Evolutionary conservation across 805 yeast species (phyloP).

Genomic region (Candida nonsorbophila): DNA sequence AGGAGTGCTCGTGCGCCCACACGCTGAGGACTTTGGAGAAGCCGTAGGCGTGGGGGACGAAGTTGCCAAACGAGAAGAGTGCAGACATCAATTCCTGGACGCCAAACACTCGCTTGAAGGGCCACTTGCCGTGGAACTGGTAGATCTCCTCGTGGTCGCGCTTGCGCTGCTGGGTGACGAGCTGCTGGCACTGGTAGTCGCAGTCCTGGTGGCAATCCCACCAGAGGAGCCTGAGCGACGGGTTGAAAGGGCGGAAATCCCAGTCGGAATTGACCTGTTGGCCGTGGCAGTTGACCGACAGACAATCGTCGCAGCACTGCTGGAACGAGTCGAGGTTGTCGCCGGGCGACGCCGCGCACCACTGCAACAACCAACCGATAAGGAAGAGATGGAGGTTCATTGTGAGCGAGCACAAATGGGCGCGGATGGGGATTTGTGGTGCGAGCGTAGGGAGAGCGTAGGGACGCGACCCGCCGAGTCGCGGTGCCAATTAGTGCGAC

Average conservation of each 20-base stretch:
- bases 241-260: slow-evolving; percentile 39
- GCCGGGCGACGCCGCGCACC: slow-evolving; percentile 47
- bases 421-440: too few species aligned
- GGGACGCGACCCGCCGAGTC: too few species aligned
- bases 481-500: too few species aligned
- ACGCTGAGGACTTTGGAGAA: slow-evolving; percentile 21
- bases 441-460: too few species aligned
- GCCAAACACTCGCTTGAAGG: slow-evolving; percentile 72
- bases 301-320: slow-evolving; percentile 51
- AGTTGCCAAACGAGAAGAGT: slow-evolving; percentile 59
- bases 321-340: slow-evolving; percentile 54
- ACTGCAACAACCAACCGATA: background rate
- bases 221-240: slow-evolving; percentile 39
- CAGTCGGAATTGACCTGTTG: slow-evolving; percentile 25
- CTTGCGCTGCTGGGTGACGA: slow-evolving; percentile 55
- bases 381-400: background rate
- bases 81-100: slow-evolving; percentile 82
- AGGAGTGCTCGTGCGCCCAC: slow-evolving; percentile 4
- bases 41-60: slow-evolving; percentile 46
- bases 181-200: slow-evolving; percentile 88
- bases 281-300: slow-evolving; percentile 26
- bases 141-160: slow-evolving; percentile 46
- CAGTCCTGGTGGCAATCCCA: slow-evolving; percentile 83
- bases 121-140: slow-evolving; percentile 99
- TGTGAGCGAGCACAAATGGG: background rate